These are phyloP conservation scores for Papiliotrema fonsecae DNA, from an alignment of 1,284 basidiomycete genomes.

Conservation along the genomic window DNA sequence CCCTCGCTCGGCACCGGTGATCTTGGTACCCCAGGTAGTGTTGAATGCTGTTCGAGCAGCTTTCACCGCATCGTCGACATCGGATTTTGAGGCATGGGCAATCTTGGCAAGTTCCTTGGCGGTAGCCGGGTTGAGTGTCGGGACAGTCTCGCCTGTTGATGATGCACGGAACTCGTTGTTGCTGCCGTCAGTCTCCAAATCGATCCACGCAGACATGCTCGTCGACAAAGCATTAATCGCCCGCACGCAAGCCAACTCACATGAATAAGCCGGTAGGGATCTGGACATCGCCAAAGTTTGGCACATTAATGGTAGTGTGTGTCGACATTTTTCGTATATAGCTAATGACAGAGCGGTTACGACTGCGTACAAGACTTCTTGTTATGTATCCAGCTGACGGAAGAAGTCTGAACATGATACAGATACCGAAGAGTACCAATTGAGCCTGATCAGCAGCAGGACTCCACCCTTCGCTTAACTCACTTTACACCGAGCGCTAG, in stretches of 20 bases:
- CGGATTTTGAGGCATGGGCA: conserved; percentile 48
- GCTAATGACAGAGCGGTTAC: not conserved
- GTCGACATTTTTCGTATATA: conserved; percentile 8
- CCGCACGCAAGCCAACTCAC: too few species aligned
- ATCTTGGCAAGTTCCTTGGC: conserved; percentile 42
- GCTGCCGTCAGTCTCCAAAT: conserved; percentile 15
- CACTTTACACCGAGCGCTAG: too few species aligned
- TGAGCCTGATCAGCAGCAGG: too few species aligned
- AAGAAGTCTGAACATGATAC: too few species aligned
- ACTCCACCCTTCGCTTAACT: too few species aligned
- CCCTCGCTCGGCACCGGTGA: conserved; percentile 74
- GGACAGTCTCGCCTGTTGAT: conserved; percentile 24
- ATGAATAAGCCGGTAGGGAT: conserved; percentile 84
- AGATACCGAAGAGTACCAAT: too few species aligned
- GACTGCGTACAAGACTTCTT: too few species aligned
- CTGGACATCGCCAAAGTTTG: conserved; percentile 49
- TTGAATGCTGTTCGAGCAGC: conserved; percentile 76
- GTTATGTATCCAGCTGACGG: too few species aligned
- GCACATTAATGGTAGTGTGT: conserved; percentile 16
- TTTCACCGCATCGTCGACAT: conserved; percentile 75
- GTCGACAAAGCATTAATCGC: not conserved
- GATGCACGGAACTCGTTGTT: conserved; percentile 34
- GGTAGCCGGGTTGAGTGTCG: conserved; percentile 53
- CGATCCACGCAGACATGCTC: too few species aligned
- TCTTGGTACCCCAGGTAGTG: conserved; percentile 86